Evolutionary conservation across 352 stramenopile species (phyloP), one percentile per base, ranked within the genome.

Genomic region (Phytopythium montanum): DNA sequence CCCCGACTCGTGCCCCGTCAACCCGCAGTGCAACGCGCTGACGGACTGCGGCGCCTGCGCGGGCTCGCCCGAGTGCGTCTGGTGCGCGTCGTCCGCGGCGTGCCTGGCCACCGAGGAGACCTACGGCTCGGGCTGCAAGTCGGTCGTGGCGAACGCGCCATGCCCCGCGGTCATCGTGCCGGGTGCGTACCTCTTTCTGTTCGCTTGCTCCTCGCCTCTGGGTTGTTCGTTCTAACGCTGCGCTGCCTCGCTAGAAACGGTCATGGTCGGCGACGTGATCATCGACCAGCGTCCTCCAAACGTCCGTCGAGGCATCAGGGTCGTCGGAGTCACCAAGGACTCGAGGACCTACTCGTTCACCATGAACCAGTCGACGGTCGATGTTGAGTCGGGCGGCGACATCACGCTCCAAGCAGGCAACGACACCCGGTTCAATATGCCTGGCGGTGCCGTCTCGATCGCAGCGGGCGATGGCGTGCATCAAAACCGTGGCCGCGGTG

Each of bases 51-150:
- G 59, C 2, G 61, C 36, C 26, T 98, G 94, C 49, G 75, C 85
- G 4, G 69, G 50, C 19, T 73, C 70, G 18, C 55, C 75, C 18
- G 62, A 87, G 48, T 98, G 94, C 56, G 85, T 87, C 12, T 98
- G 93, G 93, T 98, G 94, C 60, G 82, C 89, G 6, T 95, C 83
- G 7, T 73, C 94, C 54, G 76, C 76, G 38, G 70, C 61, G 12
- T 98, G 94, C 66, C 82, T 97, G 65, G 81, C 88, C 3, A 59
- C 92, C 12, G 85, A 96, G 60, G 92, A 97, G 48, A 76, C 82
- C 42, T 95, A 90, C 54, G 73, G 69, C 19, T 86, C 75, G 23
- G 72, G 90, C 25, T 98, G 92, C 70, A 79, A 77, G 8, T 80
- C 86, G 19, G 64, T 94, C 16, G 79, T 98, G 39, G 92, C 90